Base-by-base conservation (phyloP, 1,284 basidiomycete species). In the Ceratobasidium sp. region DNA sequence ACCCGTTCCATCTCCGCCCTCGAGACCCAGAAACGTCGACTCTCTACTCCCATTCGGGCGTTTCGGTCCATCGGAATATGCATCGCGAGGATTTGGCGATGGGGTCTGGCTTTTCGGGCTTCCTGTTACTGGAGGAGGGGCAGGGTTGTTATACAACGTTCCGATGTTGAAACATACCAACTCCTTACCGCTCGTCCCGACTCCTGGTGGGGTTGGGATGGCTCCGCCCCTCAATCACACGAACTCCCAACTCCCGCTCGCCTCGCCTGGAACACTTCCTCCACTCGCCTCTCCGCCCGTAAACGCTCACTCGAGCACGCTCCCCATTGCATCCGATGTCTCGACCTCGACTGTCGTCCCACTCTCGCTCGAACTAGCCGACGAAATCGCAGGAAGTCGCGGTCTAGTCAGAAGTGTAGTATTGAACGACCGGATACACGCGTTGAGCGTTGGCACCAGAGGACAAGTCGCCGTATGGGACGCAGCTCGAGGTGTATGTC, bases 391-490 rank as follows among this genome's bases (percentile, higher is more conserved):
- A 2, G 97, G 97, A 6, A 80, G 79, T 10, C 89, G 91, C 77
- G 97, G 98, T 4, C 89, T 99, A 13, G 93, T 98, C 68, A 90
- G 97, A 28, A 93, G 92, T 6, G 87, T 93, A 33, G 88, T 97
- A 79, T 87, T 99, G 64, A 99, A 97, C 84, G 96, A 99, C 83
- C 90, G 97, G 53, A 89, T 97, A 79, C 97, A 99, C 84, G 96
- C 94, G 4, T 86, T 99, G 73, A 96, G 96, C 0, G 92, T 98
- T 55, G 94, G 99, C 84, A 97, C 96, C 0, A 87, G 89, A 0
- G 95, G 95, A 10, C 91, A 94, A 81, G 92, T 99, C 3, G 94
- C 93, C 0, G 90, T 97, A 2, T 99, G 98, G 97, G 95, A 99
- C 86, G 91, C 99, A 75, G 88, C 97, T 20, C 89, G 91, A 0